Evolutionary conservation across 179 eudicot genomes (phyloP).

Genomic region (Amaranthus tricolor): DNA sequence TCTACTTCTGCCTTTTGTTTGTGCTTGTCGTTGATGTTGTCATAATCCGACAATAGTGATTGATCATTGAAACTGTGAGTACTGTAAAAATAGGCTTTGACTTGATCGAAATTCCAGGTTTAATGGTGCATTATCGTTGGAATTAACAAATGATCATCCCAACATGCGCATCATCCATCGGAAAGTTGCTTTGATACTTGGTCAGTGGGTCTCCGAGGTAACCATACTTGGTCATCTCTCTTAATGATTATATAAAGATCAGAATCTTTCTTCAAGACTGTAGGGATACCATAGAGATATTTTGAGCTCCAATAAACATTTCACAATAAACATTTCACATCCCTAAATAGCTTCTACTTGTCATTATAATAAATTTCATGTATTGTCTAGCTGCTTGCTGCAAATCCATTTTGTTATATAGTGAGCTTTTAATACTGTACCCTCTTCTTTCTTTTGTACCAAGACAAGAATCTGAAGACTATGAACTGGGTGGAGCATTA

Average conservation of each 20-base stretch:
- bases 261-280: not conserved
- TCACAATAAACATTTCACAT: not conserved
- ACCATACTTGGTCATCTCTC: conserved; percentile 5
- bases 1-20: not conserved
- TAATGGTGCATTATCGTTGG: conserved; percentile 78
- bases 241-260: conserved; percentile 4
- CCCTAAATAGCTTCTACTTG: not conserved
- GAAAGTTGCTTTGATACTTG: conserved; percentile 91
- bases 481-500: too few relatives aligned
- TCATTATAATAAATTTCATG: not conserved
- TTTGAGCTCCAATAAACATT: not conserved
- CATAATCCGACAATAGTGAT: not conserved
- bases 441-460: too few relatives aligned
- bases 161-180: conserved; percentile 90
- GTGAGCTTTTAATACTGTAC: not conserved
- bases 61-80: not conserved
- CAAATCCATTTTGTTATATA: not conserved
- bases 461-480: too few relatives aligned
- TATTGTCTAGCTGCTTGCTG: not conserved
- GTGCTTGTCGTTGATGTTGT: conserved; percentile 1
- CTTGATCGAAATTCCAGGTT: conserved; percentile 57
- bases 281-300: not conserved
- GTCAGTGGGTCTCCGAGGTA: conserved; percentile 99
- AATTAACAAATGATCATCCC: conserved; percentile 86
- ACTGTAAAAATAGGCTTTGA: not conserved